Percentiles rank a stretch among this genome's conserved stretches.
Evolutionary conservation across 495 filamentous ascomycete species (phyloP).

Genomic region (Lasiosphaeria hispida): DNA sequence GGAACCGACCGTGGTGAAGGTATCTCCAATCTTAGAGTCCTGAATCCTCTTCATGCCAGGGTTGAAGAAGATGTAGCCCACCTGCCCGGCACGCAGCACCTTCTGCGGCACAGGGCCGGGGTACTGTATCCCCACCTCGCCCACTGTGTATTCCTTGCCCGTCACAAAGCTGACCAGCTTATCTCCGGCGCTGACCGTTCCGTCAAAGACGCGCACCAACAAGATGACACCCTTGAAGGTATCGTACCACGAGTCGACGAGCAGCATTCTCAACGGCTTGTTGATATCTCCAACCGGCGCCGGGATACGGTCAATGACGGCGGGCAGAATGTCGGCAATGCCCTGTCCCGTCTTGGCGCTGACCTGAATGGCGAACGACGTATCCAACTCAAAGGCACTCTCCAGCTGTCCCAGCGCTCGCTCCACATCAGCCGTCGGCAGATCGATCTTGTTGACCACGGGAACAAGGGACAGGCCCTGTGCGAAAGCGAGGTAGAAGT

Average conservation of each 20-base stretch:
- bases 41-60: constrained; percentile 95
- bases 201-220: constrained; percentile 89
- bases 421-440: constrained; percentile 80
- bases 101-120: constrained; percentile 82
- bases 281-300: constrained; percentile 68
- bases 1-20: constrained; percentile 79
- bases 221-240: constrained; percentile 92
- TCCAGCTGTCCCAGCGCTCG: constrained; percentile 83
- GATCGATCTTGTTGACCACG: constrained; percentile 93
- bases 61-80: constrained; percentile 95
- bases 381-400: constrained; percentile 82
- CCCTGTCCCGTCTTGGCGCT: constrained; percentile 93
- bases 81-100: constrained; percentile 81
- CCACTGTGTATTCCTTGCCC: constrained; percentile 80
- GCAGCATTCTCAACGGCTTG: constrained; percentile 74
- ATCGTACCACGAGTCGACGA: constrained; percentile 98
- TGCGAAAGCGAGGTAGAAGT: constrained; percentile 95
- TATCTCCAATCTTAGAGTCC: constrained; percentile 95
- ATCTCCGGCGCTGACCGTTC: constrained; percentile 77
- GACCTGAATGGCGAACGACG: constrained; percentile 74
- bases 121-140: constrained; percentile 96
- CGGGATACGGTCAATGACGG: constrained; percentile 81
- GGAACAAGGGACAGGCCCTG: constrained; percentile 81
- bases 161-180: constrained; percentile 82
- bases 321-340: constrained; percentile 74